Conservation (phyloP, 2,329 filamentous ascomycete genomes). For the Hawksworthiomyces lignivorus region DNA sequence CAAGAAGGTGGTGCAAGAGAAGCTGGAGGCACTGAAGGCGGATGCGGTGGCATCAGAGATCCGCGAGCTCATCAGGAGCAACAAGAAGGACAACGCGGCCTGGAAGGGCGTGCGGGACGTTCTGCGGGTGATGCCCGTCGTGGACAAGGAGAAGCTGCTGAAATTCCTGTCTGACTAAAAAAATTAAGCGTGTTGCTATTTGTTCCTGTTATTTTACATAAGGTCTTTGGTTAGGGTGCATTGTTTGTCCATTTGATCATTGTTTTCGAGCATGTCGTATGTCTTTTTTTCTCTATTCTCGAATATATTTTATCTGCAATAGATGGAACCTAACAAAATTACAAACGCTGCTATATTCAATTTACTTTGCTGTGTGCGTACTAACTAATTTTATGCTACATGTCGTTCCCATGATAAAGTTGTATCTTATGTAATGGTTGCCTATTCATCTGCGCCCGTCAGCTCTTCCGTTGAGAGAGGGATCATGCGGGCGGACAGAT, state of each 20-base stretch:
- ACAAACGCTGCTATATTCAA: no score
- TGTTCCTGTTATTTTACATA: no score
- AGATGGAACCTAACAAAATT: no score
- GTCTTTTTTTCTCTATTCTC: no score
- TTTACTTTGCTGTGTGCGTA: no score
- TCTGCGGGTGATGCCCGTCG: constrained; percentile 76
- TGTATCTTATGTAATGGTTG: no score
- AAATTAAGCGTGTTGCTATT: not conserved
- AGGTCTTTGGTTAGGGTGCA: no score
- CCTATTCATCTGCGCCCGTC: constrained; percentile 12
- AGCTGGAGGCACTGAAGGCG: constrained; percentile 76
- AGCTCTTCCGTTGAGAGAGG: constrained; percentile 14
- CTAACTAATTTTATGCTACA: no score
- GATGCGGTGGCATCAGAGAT: constrained; percentile 57
- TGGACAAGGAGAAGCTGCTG: constrained; percentile 79
- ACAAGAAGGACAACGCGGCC: constrained; percentile 65
- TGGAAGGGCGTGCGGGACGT: constrained; percentile 83
- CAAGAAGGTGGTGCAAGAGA: constrained; percentile 70
- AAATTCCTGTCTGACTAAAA: constrained; percentile 35
- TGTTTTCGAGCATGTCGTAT: no score
- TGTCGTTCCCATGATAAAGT: no score
- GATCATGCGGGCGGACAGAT: constrained; percentile 19
- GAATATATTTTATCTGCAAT: no score
- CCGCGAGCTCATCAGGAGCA: constrained; percentile 58
- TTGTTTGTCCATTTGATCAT: no score